A percentile compares a stretch with the other conserved stretches of the same genome.
Conservation (phyloP, 345 rosid species). For the Eucalyptus regnans region DNA sequence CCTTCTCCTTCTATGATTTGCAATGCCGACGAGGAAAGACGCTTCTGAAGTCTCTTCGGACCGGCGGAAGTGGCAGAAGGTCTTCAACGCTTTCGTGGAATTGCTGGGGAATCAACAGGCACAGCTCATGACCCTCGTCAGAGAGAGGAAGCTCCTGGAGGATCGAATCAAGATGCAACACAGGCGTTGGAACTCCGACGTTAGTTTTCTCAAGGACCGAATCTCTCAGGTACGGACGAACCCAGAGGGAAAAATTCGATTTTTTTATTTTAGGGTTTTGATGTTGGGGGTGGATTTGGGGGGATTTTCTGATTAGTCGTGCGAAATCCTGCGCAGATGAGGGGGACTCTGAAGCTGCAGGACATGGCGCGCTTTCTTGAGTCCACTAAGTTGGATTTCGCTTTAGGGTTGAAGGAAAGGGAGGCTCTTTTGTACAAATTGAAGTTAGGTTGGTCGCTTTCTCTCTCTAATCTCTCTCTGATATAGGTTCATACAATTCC, state of each 20-base stretch:
- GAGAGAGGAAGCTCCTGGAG: slow-evolving; percentile 51
- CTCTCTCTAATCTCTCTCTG: background rate
- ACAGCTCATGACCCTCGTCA: slow-evolving; percentile 47
- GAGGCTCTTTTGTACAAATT: slow-evolving; percentile 33
- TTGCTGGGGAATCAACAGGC: slow-evolving; percentile 46
- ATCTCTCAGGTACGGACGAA: slow-evolving; percentile 31
- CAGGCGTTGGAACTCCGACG: slow-evolving; percentile 36
- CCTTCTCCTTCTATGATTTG: background rate
- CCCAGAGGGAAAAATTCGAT: background rate
- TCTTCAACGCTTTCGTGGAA: slow-evolving; percentile 42
- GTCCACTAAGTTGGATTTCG: slow-evolving; percentile 42
- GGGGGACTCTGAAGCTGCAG: slow-evolving; percentile 18
- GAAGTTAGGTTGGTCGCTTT: slow-evolving; percentile 41
- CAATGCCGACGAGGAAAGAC: slow-evolving; percentile 8
- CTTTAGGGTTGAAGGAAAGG: slow-evolving; percentile 45
- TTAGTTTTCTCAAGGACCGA: slow-evolving; percentile 30
- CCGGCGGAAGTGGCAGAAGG: slow-evolving; percentile 47
- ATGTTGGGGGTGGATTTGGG: background rate
- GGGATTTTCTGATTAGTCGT: background rate
- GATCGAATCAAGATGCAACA: slow-evolving; percentile 33
- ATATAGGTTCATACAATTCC: background rate
- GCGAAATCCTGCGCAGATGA: slow-evolving; percentile 19
- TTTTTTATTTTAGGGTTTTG: background rate
- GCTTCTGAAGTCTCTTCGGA: slow-evolving; percentile 17
- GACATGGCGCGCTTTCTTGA: slow-evolving; percentile 32